These are phyloP conservation scores for Hypoxylon lienhwacheense DNA, from an alignment of 495 filamentous ascomycete genomes.

Conservation along the genomic window DNA sequence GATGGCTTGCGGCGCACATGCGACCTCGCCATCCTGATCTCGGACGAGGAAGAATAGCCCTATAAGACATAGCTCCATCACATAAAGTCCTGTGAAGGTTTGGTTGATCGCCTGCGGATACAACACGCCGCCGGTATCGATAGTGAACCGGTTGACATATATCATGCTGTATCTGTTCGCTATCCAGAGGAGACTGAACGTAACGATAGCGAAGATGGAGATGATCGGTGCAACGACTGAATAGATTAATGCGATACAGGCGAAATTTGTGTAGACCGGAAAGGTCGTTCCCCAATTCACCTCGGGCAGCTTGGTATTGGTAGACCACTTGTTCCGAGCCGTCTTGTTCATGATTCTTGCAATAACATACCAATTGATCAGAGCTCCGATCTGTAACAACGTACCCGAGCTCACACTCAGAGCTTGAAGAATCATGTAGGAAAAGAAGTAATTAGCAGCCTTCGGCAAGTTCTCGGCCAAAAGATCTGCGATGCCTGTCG, in stretches of 20 bases:
- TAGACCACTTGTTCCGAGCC: slow-evolving; percentile 82
- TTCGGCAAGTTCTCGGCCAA: slow-evolving; percentile 82
- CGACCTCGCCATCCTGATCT: slow-evolving; percentile 58
- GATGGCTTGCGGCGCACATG: slow-evolving; percentile 80
- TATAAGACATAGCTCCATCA: slow-evolving; percentile 89
- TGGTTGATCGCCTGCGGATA: slow-evolving; percentile 96
- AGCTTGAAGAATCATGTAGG: slow-evolving; percentile 94
- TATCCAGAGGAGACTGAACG: slow-evolving; percentile 92
- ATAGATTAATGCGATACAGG: slow-evolving; percentile 92
- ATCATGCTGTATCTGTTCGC: slow-evolving; percentile 96
- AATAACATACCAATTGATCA: slow-evolving; percentile 80
- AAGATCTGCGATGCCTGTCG: slow-evolving; percentile 62
- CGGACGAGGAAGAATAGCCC: slow-evolving; percentile 88
- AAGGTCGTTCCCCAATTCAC: slow-evolving; percentile 94
- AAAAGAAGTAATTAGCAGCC: slow-evolving; percentile 96
- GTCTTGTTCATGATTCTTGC: slow-evolving; percentile 80
- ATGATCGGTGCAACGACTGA: slow-evolving; percentile 88
- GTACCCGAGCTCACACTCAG: slow-evolving; percentile 88
- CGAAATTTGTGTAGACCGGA: slow-evolving; percentile 93
- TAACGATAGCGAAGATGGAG: slow-evolving; percentile 89
- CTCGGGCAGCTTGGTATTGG: slow-evolving; percentile 75
- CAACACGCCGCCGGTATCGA: slow-evolving; percentile 90
- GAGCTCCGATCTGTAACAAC: slow-evolving; percentile 76
- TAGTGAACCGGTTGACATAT: slow-evolving; percentile 87
- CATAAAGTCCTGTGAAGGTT: slow-evolving; percentile 89